Evolutionary conservation across 495 filamentous ascomycete species (phyloP).

Genomic region (Trichoderma virens): DNA sequence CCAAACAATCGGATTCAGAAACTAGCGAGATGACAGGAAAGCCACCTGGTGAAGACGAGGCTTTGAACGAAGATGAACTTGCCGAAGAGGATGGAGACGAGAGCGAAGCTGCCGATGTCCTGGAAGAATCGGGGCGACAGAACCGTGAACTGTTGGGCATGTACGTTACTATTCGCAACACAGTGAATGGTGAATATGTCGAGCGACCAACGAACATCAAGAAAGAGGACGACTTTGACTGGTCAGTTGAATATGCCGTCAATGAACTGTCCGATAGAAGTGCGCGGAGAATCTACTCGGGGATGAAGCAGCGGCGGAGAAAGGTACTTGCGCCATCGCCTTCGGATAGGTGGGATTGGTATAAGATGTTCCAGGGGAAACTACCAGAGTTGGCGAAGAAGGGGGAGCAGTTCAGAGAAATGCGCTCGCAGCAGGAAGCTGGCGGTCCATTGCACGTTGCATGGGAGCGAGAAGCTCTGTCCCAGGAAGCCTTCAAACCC

Average conservation of each 20-base stretch:
- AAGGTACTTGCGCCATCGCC: conserved; percentile 26
- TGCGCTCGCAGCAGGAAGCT: background rate
- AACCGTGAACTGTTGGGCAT: conserved; percentile 48
- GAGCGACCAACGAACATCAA: conserved; percentile 48
- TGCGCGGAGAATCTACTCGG: conserved; percentile 42
- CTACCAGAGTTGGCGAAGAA: conserved; percentile 16
- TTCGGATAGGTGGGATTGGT: conserved; percentile 20
- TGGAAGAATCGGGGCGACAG: conserved; percentile 6
- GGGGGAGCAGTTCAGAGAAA: background rate
- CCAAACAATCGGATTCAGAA: conserved; percentile 13
- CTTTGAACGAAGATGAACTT: conserved; percentile 4
- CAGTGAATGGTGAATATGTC: conserved; percentile 59
- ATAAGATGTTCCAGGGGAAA: conserved; percentile 26
- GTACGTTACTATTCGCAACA: conserved; percentile 61
- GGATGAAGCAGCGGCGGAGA: conserved; percentile 42
- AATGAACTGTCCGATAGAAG: conserved; percentile 38
- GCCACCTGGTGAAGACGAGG: background rate
- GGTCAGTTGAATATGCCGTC: conserved; percentile 72
- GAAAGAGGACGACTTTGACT: conserved; percentile 41
- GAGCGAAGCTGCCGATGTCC: conserved; percentile 12
- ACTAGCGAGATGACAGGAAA: conserved; percentile 4
- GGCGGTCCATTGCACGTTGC: background rate
- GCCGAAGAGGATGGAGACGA: background rate
- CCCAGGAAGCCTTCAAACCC: background rate
- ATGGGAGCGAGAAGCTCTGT: background rate